These are phyloP conservation scores for Jacaranda copaia DNA, from an alignment of 257 asterid species.

Conservation along the genomic window DNA sequence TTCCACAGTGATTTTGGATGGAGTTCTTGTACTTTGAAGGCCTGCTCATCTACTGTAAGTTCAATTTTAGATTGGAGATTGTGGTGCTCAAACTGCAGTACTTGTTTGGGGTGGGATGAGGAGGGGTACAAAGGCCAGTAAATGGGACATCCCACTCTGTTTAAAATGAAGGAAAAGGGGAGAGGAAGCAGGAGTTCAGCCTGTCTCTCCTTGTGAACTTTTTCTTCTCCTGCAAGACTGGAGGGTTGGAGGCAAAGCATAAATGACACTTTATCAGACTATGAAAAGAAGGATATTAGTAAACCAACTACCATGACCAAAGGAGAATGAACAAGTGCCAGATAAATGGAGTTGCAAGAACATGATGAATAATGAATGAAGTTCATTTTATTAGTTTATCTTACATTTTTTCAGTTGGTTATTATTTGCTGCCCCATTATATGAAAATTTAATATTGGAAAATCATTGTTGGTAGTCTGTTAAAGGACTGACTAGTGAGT, in stretches of 20 bases:
- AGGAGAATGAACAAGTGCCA: constrained; percentile 32
- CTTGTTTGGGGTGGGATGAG: constrained; percentile 26
- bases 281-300: constrained; percentile 10
- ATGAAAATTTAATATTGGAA: neutral
- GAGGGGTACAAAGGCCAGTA: constrained; percentile 5
- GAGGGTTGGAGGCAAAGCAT: constrained; percentile 21
- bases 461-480: neutral
- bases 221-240: constrained; percentile 10
- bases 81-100: constrained; percentile 20
- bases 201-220: neutral
- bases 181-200: constrained; percentile 8
- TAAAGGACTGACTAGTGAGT: neutral
- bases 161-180: constrained; percentile 32
- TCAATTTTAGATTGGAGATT: constrained; percentile 22
- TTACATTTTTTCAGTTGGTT: neutral
- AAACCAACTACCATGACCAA: neutral
- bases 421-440: neutral
- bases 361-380: neutral
- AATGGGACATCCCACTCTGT: constrained; percentile 15
- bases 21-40: constrained; percentile 50
- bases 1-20: constrained; percentile 42
- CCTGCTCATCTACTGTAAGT: constrained; percentile 77
- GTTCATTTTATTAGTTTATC: constrained; percentile 12
- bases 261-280: neutral
- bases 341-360: constrained; percentile 21